Percentiles rank a stretch among this genome's conserved stretches.
phyloP scores from a whole-genome alignment of 2,329 filamentous ascomycete genomes.

The Beauveria caledonica region DNA sequence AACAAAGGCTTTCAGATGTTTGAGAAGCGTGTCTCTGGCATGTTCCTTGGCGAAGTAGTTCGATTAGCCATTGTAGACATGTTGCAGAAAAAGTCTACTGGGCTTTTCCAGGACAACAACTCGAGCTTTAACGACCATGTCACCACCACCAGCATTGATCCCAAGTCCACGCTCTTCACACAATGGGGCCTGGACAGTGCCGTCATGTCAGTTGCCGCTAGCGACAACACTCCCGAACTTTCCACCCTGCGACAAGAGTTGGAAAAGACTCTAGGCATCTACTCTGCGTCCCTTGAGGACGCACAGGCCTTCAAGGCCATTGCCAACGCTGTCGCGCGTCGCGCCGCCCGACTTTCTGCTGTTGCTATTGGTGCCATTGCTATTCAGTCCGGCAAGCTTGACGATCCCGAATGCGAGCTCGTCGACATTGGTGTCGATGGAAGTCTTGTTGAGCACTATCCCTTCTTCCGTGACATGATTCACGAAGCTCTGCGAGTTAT shows the following conservation, averaged over 20 bases:
- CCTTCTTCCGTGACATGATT: conserved; percentile 81
- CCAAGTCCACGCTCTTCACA: conserved; percentile 60
- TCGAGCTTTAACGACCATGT: conserved; percentile 61
- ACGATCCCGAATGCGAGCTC: conserved; percentile 56
- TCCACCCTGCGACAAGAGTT: conserved; percentile 69
- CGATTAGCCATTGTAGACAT: conserved; percentile 68
- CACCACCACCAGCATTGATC: conserved; percentile 61
- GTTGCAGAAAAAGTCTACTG: conserved; percentile 55
- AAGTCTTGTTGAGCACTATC: conserved; percentile 91
- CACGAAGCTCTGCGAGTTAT: conserved; percentile 72
- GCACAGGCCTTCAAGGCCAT: conserved; percentile 81
- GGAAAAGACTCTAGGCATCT: conserved; percentile 67
- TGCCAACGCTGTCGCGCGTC: conserved; percentile 74
- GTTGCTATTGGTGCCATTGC: conserved; percentile 82
- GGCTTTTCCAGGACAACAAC: conserved; percentile 70
- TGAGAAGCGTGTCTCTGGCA: conserved; percentile 94
- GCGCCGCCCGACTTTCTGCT: conserved; percentile 79
- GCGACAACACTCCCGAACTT: conserved; percentile 66
- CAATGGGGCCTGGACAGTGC: conserved; percentile 88
- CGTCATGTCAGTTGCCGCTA: conserved; percentile 79
- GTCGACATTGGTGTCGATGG: conserved; percentile 91
- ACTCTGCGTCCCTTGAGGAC: conserved; percentile 71
- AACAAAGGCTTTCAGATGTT: conserved; percentile 98
- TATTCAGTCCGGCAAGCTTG: conserved; percentile 67
- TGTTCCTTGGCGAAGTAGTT: conserved; percentile 95